A percentile compares a stretch with the other conserved stretches of the same genome.
Evolutionary conservation across 2,329 filamentous ascomycete genomes (phyloP).

Genomic region (Curvularia hawaiiensis): DNA sequence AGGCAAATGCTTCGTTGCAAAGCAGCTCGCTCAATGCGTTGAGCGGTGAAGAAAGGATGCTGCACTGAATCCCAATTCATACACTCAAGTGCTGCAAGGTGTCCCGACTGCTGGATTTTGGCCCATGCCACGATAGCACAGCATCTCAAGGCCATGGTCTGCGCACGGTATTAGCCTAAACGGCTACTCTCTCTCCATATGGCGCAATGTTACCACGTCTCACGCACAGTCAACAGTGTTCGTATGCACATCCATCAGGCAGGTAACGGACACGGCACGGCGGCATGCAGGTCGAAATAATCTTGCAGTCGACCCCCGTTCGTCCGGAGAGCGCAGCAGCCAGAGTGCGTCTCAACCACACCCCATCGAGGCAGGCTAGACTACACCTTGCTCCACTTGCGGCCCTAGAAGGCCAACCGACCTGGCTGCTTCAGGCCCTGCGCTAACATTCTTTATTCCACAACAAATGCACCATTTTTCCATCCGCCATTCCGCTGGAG

Average conservation of each 20-base stretch:
- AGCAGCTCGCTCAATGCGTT: background rate
- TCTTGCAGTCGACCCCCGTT: slow-evolving; percentile 26
- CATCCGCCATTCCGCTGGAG: slow-evolving; percentile 6
- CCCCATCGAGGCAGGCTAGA: slow-evolving; percentile 14
- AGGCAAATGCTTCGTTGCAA: background rate
- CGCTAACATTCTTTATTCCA: slow-evolving; percentile 7
- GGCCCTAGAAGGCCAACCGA: slow-evolving; percentile 14
- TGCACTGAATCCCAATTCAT: background rate
- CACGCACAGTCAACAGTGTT: slow-evolving; percentile 7
- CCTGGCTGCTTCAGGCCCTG: slow-evolving; percentile 15
- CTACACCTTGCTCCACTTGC: slow-evolving; percentile 13
- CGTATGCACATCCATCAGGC: slow-evolving; percentile 1
- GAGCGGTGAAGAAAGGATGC: background rate
- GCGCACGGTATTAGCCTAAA: slow-evolving; percentile 12
- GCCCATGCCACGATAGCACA: slow-evolving; percentile 2
- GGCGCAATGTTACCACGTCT: slow-evolving; percentile 5
- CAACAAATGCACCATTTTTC: slow-evolving; percentile 6
- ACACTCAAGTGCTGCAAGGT: background rate
- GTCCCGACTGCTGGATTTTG: background rate
- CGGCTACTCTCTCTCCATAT: background rate
- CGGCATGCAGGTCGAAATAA: slow-evolving; percentile 16
- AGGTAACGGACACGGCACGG: slow-evolving; percentile 18
- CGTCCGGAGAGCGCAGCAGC: slow-evolving; percentile 28
- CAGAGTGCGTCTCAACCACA: slow-evolving; percentile 22
- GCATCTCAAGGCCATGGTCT: background rate